Base-by-base conservation (phyloP, 2,329 filamentous ascomycete genomes). In the Cladophialophora carrionii region DNA sequence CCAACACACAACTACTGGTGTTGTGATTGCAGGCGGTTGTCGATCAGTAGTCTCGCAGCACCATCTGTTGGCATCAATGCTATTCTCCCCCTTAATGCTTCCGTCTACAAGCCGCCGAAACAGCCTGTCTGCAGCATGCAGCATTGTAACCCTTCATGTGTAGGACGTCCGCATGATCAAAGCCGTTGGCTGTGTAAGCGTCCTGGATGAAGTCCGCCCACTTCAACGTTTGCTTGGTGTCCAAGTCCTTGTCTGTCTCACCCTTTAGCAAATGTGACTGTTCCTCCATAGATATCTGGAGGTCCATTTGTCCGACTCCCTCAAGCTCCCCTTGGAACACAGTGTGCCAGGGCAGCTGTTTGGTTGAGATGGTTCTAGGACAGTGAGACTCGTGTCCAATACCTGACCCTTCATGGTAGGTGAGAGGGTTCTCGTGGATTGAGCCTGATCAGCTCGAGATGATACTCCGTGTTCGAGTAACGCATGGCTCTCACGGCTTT, bases 151-250 rank as follows among this genome's bases (percentile, higher is more conserved):
- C 26, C 6, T 51, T 2, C 20, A 22, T 24, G 46, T 49, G 20
- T 12, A 10, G 10, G 9, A 51, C 20, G 22, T 51, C 48, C 48
- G 14, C 48, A 22, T 26, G 9, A 12, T 51, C 48, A 34, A 60
- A 34, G 29, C 57, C 57, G 10, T 52, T 53, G 20, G 57, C 57
- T 10, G 32, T 31, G 22, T 63, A 63, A 3, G 53, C 53, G 37
- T 63, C 41, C 14, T 63, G 53, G 17, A 63, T 63, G 32, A 58
- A 58, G 29, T 34, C n/a, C 26, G 61, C 61, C 61, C 61, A 63
- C 26, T 63, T 63, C 54, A 63, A 37, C 37, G 29, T 37, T 24
- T 57, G 52, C 61, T 57, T 51, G 46, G 58, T 58, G 43, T 58
- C 61, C 22, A 63, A 24, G 43, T 63, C 57, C 43, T 57, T 48